Evolutionary conservation across 306 rosid genomes (phyloP), one percentile per base, ranked within the genome.

Genomic region (Prunus padus): DNA sequence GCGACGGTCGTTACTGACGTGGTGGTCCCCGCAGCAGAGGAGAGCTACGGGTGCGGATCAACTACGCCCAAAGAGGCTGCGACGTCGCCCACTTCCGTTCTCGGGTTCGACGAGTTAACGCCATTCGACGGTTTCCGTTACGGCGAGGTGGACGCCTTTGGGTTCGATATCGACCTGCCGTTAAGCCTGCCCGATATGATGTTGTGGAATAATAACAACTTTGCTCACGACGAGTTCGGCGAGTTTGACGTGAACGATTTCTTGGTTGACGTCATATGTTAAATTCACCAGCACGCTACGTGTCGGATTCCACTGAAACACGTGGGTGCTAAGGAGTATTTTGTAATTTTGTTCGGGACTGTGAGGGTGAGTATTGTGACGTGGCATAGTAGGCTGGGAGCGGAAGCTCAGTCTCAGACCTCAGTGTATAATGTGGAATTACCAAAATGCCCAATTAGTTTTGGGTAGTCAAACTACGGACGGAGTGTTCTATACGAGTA

Each of bases 221-320:
- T 73, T 5, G 82, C 77, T 54, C 84, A 82, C 31, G 93, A 86
- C 7, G 88, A 89, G 68, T 93, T 93, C 69, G 81, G 96, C 74
- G 98, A 93, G 76, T 83, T 93, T 45, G 91, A 93, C 82, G 20
- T 84, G 13, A 82, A 88, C 46, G 89, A 88, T 47, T 89, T 89
- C 80, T 25, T 84, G 69, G 84, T 69, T 18, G 87, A 83, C 76
- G 69, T 68, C 80, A 80, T 82, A 80, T 85, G 82, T 84, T 25
- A 57, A 65, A 66, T 65, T 66, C 40, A 73, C 49, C 42, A 2
- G 45, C 64, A 22, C 5, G 0, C 3, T 23, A 28, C 69, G 67
- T 62, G 72, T 75, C 37, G 0, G 6, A 1, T 44, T 0, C 44
- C 11, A 4, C 16, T 5, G 12, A 31, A 15, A 49, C 42, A 71